Evolutionary conservation across 176 grass and related monocot species (phyloP).

Genomic region (Typha latifolia): DNA sequence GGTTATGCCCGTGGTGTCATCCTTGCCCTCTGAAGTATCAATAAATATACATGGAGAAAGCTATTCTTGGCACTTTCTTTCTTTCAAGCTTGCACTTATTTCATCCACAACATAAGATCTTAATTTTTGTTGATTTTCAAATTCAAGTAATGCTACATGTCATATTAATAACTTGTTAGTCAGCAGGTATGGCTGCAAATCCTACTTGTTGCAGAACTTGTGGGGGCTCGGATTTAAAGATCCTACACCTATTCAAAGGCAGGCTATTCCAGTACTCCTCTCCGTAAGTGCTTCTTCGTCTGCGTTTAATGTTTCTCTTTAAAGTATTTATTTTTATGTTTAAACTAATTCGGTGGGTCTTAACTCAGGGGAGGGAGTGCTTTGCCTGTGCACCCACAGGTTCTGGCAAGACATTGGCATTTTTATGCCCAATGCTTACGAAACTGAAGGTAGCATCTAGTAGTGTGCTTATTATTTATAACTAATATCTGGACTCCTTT

Average conservation of each 20-base stretch:
- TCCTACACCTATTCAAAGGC: constrained; percentile 93
- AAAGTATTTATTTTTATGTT: not conserved
- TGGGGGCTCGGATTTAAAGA: constrained; percentile 66
- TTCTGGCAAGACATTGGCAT: constrained; percentile 95
- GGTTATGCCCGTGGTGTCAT: no score
- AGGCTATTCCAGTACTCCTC: constrained; percentile 84
- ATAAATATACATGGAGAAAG: no score
- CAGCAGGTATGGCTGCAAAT: constrained; percentile 61
- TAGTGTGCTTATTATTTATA: not conserved
- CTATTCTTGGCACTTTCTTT: no score
- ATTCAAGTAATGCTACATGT: not conserved
- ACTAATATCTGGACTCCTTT: not conserved
- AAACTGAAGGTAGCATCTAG: constrained; percentile 82
- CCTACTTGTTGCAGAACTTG: constrained; percentile 56
- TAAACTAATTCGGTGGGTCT: constrained; percentile 2
- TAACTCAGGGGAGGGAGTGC: constrained; percentile 76
- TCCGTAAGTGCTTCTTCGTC: constrained; percentile 41
- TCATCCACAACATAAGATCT: no score
- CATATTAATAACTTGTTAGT: constrained; percentile 14
- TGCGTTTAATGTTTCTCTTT: constrained; percentile 8
- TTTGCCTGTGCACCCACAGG: constrained; percentile 97
- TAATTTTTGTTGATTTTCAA: no score
- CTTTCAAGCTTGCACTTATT: no score
- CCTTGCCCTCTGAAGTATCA: no score
- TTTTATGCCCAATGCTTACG: constrained; percentile 74